Percentiles rank a stretch among this genome's conserved stretches.
Conservation (phyloP, 352 stramenopile genomes). For the Globisporangium mamillatum region DNA sequence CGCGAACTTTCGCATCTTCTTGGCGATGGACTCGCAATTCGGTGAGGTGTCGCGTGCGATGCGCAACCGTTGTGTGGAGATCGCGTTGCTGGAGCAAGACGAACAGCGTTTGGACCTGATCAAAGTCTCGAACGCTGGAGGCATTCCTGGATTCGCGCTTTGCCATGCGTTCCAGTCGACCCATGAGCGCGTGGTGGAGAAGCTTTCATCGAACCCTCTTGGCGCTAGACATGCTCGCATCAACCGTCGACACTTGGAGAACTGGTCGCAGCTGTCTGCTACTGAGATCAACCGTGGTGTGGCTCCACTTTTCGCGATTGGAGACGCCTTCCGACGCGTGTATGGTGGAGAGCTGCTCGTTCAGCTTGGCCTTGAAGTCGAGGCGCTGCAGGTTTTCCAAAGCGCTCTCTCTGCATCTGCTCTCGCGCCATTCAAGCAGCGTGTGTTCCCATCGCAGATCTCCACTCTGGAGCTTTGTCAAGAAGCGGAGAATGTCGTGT, state of each 20-base stretch:
- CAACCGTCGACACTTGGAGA: constrained; percentile 70
- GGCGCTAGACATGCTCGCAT: constrained; percentile 38
- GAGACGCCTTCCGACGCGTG: constrained; percentile 56
- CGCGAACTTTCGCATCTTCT: constrained; percentile 98
- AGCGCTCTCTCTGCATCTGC: constrained; percentile 29
- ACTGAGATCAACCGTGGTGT: constrained; percentile 64
- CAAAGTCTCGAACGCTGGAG: constrained; percentile 49
- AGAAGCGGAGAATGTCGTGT: constrained; percentile 40
- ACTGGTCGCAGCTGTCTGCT: constrained; percentile 66
- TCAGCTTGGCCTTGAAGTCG: constrained; percentile 42
- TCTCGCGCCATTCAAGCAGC: constrained; percentile 25
- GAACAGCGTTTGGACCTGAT: constrained; percentile 63
- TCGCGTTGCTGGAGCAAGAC: constrained; percentile 70
- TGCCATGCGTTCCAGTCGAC: constrained; percentile 55
- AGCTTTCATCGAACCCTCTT: constrained; percentile 24
- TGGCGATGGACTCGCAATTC: constrained; percentile 96
- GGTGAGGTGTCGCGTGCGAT: constrained; percentile 99
- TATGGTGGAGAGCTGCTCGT: constrained; percentile 51
- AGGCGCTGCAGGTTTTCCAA: constrained; percentile 33
- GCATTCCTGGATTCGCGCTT: constrained; percentile 69
- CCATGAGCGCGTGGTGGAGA: constrained; percentile 47
- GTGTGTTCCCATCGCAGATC: constrained; percentile 29
- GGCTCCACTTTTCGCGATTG: constrained; percentile 39
- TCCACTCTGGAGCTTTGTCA: constrained; percentile 67
- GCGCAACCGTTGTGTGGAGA: constrained; percentile 99